Evolutionary conservation across 306 rosid species (phyloP).

Genomic region (Fagus sylvatica): DNA sequence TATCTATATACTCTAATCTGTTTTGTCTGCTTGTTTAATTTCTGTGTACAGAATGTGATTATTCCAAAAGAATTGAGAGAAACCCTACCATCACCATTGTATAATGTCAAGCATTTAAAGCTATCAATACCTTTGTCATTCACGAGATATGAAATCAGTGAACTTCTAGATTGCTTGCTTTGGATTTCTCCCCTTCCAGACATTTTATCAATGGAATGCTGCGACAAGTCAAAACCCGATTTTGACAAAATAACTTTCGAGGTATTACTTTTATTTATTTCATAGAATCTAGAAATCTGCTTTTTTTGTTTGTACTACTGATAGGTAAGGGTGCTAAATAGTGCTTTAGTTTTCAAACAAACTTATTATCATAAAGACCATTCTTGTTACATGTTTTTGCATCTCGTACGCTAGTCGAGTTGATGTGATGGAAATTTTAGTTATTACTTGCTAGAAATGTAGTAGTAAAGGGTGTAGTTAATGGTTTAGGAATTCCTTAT

Average conservation of each 20-base stretch:
- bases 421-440: no score
- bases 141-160: neutral
- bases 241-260: neutral
- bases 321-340: neutral
- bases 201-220: slow-evolving; percentile 2
- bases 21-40: neutral
- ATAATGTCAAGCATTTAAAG: slow-evolving; percentile 16
- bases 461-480: no score
- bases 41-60: neutral
- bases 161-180: slow-evolving; percentile 15
- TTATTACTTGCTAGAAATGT: no score
- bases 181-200: slow-evolving; percentile 21
- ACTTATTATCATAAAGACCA: no score
- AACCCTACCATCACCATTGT: slow-evolving; percentile 12
- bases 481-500: no score
- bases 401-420: no score
- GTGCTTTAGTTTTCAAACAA: neutral
- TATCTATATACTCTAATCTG: neutral
- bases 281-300: neutral
- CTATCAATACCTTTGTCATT: neutral
- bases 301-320: neutral
- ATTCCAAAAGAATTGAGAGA: slow-evolving; percentile 18
- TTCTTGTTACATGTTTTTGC: no score
- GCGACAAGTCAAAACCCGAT: neutral
- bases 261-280: neutral